phyloP scores from a whole-genome alignment of 2,329 filamentous ascomycete genomes.

The Pestalotiopsis sp. region DNA sequence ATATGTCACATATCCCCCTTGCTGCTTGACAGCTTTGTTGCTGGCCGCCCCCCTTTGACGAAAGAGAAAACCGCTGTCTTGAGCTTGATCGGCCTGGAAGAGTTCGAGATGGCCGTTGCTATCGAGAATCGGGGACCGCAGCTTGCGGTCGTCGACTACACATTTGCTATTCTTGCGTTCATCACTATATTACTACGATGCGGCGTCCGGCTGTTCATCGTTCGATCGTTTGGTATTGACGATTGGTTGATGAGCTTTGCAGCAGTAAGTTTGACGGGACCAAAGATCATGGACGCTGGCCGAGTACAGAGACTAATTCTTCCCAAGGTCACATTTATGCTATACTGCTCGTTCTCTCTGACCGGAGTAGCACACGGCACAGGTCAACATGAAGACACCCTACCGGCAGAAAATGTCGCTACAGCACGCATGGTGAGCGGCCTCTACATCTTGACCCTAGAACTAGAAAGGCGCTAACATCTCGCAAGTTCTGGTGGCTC shows the following conservation, averaged over 20 bases:
- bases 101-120: slow-evolving; percentile 2
- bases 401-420: not conserved
- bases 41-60: not conserved
- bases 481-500: slow-evolving; percentile 14
- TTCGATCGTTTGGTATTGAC: slow-evolving; percentile 11
- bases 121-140: slow-evolving; percentile 2
- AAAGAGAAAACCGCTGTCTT: not conserved
- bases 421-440: slow-evolving; percentile 1
- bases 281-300: not conserved
- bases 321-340: not conserved
- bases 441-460: not conserved
- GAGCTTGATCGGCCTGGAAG: not conserved
- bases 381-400: slow-evolving; percentile 7
- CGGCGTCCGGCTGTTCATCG: slow-evolving; percentile 5
- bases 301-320: not conserved
- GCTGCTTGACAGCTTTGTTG: not conserved
- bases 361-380: slow-evolving; percentile 12
- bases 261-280: not conserved
- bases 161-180: slow-evolving; percentile 1
- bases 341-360: slow-evolving; percentile 10
- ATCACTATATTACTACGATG: slow-evolving; percentile 1
- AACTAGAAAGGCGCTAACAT: not conserved
- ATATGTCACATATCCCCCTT: not conserved
- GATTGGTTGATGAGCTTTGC: slow-evolving; percentile 13
- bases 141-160: slow-evolving; percentile 6